A percentile compares a stretch with the other conserved stretches of the same genome.
phyloP scores from a whole-genome alignment of 805 yeast genomes.

The Middelhovenomyces tepae region DNA sequence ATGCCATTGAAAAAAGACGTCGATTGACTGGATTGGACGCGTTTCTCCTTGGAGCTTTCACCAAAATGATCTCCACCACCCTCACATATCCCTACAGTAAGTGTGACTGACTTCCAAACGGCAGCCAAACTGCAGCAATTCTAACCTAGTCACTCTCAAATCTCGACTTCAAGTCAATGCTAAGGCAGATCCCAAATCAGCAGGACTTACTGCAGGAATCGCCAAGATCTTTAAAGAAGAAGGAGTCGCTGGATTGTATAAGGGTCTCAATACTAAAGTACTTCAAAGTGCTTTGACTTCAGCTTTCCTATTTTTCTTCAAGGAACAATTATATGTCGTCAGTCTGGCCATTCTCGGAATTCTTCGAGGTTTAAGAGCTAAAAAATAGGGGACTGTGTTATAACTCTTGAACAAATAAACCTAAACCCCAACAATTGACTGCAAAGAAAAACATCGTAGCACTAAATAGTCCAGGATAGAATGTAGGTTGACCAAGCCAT shows the following conservation, averaged over 20 bases:
- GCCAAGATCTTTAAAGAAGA: conserved; percentile 54
- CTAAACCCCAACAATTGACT: conserved; percentile 52
- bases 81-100: conserved; percentile 71
- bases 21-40: conserved; percentile 65
- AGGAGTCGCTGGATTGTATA: conserved; percentile 70
- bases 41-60: conserved; percentile 78
- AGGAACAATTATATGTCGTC: conserved; percentile 67
- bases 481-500: conserved; percentile 62
- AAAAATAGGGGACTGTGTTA: too few species aligned
- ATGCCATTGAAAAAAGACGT: conserved; percentile 46
- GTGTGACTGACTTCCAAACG: background rate
- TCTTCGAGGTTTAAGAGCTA: conserved; percentile 20
- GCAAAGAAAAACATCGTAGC: conserved; percentile 52
- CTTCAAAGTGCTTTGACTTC: conserved; percentile 80
- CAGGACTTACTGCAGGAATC: conserved; percentile 30
- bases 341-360: conserved; percentile 47
- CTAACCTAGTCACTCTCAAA: conserved; percentile 54
- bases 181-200: conserved; percentile 20
- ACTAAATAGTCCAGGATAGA: conserved; percentile 47
- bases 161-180: conserved; percentile 74
- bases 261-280: conserved; percentile 72
- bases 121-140: too few species aligned
- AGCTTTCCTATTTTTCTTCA: conserved; percentile 82
- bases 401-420: conserved; percentile 43
- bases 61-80: conserved; percentile 82